Evolutionary conservation across 345 rosid species (phyloP).

Genomic region (Corymbia maculata): DNA sequence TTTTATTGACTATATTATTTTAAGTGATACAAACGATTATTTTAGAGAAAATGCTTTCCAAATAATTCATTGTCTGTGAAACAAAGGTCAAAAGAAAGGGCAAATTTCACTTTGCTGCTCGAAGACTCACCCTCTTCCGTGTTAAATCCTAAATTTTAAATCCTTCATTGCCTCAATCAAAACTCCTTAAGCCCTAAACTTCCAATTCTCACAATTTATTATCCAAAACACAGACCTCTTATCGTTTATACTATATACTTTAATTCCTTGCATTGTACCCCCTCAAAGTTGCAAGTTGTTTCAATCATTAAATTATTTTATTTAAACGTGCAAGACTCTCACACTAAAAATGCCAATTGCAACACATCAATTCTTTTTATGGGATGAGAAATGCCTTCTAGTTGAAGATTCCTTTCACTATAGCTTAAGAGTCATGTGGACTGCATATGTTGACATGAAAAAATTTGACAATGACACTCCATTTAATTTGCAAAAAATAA

Average conservation of each 20-base stretch:
- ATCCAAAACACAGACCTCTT: not conserved
- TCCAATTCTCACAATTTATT: not conserved
- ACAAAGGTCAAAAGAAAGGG: not conserved
- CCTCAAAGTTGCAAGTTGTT: not conserved
- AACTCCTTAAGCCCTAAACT: not conserved
- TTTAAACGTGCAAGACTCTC: not conserved
- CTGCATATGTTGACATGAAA: not conserved
- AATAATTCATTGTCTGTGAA: not conserved
- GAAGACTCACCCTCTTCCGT: not conserved
- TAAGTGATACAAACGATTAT: too few species aligned
- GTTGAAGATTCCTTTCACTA: not conserved
- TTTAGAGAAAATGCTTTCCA: too few species aligned
- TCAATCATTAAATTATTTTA: not conserved
- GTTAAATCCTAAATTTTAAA: not conserved
- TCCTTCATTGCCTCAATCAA: not conserved
- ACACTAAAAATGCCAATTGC: not conserved
- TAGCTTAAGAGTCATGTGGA: not conserved
- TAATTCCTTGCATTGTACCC: not conserved
- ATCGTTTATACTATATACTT: not conserved
- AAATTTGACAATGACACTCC: not conserved
- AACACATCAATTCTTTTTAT: not conserved
- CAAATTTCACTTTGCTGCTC: not conserved
- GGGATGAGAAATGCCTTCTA: not conserved
- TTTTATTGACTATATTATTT: too few species aligned
- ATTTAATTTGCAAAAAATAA: not conserved